Base-by-base conservation (phyloP, 257 asterid species). In the Phtheirospermum japonicum region DNA sequence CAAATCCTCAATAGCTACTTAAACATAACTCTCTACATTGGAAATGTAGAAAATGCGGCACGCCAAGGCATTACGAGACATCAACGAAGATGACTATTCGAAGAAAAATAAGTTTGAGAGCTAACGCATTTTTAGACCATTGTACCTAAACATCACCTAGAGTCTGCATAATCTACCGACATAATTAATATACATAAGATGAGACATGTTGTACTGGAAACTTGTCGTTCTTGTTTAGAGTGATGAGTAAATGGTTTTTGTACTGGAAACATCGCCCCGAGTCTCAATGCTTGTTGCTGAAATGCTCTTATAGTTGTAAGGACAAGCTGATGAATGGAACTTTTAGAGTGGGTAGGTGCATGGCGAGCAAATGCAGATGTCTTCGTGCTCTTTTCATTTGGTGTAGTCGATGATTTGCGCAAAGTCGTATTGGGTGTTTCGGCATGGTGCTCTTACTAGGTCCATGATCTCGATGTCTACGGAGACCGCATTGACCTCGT, bases 241-340 rank as follows among this genome's bases (percentile, higher is more conserved):
- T 83, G 32, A 93, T 71, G 2, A 71, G 79, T 55, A 87, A 67
- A 65, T 94, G 96, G 73, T 79, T 63, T 70, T 85, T 82, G 39
- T 93, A 93, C 78, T 82, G 89, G 52, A 93, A 89, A 18, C 91
- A 86, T 65, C 92, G 71, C 40, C 95, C 99, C 0, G 94, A 77
- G 68, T 89, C 95, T 91, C 94, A 83, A 68, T 89, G 99, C 72
- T 83, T 73, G 51, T 74, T 76, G 80, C 89, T 79, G 74, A 85
- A 93, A 74, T 93, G 99, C 30, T 72, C 79, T 1, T 95, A 83
- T 9, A 93, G 64, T 71, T 79, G 91, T 16, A 55, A 51, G 19
- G 81, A 75, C 2, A 96, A 87, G 73, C 96, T 94, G 2, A 80
- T 40, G 55, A 86, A 55, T 79, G 75, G 59, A 96, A 87, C 65